Percentiles rank a stretch among this genome's conserved stretches.
These are phyloP conservation scores for Steccherinum ochraceum DNA, from an alignment of 768 basidiomycete genomes.

Conservation along the genomic window DNA sequence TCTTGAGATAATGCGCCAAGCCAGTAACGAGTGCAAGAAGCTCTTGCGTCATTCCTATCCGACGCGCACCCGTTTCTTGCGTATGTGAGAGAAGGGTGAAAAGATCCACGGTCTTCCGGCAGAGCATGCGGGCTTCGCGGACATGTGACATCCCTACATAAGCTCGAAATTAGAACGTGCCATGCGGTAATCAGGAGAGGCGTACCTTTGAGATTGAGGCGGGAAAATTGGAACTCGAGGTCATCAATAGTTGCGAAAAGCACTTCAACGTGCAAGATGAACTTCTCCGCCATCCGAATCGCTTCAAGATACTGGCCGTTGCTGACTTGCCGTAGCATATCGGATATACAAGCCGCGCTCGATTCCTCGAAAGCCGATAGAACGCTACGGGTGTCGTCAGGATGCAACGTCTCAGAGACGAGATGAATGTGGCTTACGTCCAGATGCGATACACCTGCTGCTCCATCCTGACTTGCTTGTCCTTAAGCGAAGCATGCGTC, in stretches of 20 bases:
- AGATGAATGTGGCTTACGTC: conserved; percentile 61
- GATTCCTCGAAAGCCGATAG: conserved; percentile 98
- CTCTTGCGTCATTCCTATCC: conserved; percentile 97
- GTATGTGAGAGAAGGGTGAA: conserved; percentile 95
- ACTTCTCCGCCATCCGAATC: conserved; percentile 97
- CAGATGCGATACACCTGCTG: conserved; percentile 97
- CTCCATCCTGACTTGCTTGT: conserved; percentile 92
- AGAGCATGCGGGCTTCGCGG: conserved; percentile 96
- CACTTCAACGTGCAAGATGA: conserved; percentile 96
- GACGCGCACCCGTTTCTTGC: conserved; percentile 82
- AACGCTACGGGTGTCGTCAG: conserved; percentile 44
- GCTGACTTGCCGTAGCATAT: conserved; percentile 97
- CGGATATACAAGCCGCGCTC: conserved; percentile 98
- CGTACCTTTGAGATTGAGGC: conserved; percentile 82
- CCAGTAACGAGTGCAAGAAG: conserved; percentile 95
- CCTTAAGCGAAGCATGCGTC: conserved; percentile 72
- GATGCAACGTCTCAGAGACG: conserved; percentile 2
- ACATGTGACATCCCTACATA: conserved; percentile 91
- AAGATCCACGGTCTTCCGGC: conserved; percentile 97
- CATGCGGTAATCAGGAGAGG: conserved; percentile 22
- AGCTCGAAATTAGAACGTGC: background rate
- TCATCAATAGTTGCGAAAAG: conserved; percentile 97
- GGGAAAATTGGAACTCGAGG: conserved; percentile 81
- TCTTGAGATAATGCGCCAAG: conserved; percentile 99
- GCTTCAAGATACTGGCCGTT: conserved; percentile 94